Percentiles rank a stretch among this genome's conserved stretches.
phyloP scores from a whole-genome alignment of 768 basidiomycete species.

The Agrocybe praecox region DNA sequence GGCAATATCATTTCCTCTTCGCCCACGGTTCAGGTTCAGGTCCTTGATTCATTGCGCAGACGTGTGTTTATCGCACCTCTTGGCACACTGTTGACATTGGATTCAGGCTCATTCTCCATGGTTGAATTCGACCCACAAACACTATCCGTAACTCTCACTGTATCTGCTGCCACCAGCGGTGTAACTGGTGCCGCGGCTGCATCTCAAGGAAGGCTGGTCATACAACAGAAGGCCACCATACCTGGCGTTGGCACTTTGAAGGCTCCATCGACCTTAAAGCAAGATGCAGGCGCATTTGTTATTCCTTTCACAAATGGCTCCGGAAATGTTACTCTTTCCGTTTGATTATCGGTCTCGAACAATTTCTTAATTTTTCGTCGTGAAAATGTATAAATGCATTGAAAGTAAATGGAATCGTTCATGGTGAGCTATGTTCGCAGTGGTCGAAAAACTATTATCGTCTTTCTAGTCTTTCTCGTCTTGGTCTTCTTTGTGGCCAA shows the following conservation, averaged over 20 bases:
- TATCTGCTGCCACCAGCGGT: slow-evolving; percentile 41
- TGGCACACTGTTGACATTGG: slow-evolving; percentile 45
- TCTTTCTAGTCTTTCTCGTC: neutral
- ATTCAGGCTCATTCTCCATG: slow-evolving; percentile 53
- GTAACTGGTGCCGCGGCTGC: slow-evolving; percentile 44
- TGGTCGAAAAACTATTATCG: no score
- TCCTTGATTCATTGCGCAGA: slow-evolving; percentile 49
- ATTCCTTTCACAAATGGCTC: slow-evolving; percentile 43
- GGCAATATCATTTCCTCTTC: slow-evolving; percentile 45
- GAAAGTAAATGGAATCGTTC: neutral
- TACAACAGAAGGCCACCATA: slow-evolving; percentile 42
- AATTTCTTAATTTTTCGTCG: neutral
- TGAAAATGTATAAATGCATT: neutral
- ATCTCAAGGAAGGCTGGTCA: slow-evolving; percentile 44
- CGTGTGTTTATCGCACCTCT: slow-evolving; percentile 55
- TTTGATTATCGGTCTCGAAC: neutral
- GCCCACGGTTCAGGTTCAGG: slow-evolving; percentile 43
- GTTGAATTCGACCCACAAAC: slow-evolving; percentile 41
- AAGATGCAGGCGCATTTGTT: slow-evolving; percentile 50
- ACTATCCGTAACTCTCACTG: slow-evolving; percentile 40
- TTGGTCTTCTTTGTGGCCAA: slow-evolving; percentile 14
- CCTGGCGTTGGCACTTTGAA: slow-evolving; percentile 41
- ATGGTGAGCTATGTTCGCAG: no score
- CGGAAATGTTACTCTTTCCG: slow-evolving; percentile 33
- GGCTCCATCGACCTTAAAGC: slow-evolving; percentile 35